Evolutionary conservation across 2,329 filamentous ascomycete species (phyloP).

Genomic region (Verticillium tricorpus): DNA sequence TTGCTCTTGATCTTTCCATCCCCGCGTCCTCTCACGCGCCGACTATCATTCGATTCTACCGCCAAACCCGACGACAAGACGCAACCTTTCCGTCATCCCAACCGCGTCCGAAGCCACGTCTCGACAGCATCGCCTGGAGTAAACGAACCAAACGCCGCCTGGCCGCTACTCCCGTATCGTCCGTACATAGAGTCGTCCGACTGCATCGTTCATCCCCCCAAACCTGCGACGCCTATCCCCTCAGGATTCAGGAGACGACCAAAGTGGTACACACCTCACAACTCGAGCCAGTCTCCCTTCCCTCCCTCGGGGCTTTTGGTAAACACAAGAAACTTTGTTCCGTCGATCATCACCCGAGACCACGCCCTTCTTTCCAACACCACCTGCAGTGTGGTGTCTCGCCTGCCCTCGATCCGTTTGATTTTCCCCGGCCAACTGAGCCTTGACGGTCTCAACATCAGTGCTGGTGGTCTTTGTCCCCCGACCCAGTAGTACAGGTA

Average conservation of each 20-base stretch:
- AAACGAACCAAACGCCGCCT: background rate
- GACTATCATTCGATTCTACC: conserved; percentile 10
- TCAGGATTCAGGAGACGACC: conserved; percentile 22
- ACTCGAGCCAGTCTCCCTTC: background rate
- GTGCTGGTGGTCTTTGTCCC: background rate
- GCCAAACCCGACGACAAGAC: conserved; percentile 6
- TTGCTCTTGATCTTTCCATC: background rate
- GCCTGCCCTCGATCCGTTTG: background rate
- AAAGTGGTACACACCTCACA: background rate
- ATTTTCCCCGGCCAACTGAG: background rate
- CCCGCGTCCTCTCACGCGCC: background rate
- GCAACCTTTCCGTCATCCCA: background rate
- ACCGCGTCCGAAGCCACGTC: background rate
- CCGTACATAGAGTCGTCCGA: background rate
- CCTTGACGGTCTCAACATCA: background rate
- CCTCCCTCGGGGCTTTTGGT: conserved; percentile 1
- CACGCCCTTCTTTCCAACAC: background rate
- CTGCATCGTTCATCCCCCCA: conserved; percentile 1
- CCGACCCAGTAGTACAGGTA: background rate
- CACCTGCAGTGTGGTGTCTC: background rate
- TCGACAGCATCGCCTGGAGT: conserved; percentile 2
- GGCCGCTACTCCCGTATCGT: background rate
- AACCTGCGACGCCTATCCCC: conserved; percentile 35
- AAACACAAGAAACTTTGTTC: conserved; percentile 18
- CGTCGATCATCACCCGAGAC: conserved; percentile 18